These are phyloP conservation scores for Tetrastigma voinierianum DNA, from an alignment of 164 flowering plant genomes.

Conservation along the genomic window DNA sequence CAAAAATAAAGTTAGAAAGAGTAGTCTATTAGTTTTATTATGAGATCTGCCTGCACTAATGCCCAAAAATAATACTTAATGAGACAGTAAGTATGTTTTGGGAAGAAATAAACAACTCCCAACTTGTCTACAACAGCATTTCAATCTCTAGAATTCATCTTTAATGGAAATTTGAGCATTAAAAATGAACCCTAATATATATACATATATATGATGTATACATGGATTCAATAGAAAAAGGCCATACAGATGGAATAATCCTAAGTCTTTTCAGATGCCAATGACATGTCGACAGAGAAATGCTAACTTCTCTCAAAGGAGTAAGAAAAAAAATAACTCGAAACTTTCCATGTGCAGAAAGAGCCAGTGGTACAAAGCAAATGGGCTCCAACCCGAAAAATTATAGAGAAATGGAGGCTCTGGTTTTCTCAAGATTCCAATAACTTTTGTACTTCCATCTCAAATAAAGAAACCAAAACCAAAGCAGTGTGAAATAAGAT, in stretches of 20 bases:
- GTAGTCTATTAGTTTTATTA: background rate
- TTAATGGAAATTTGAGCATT: background rate
- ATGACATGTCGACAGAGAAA: too few species aligned
- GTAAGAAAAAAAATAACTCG: too few species aligned
- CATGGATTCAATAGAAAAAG: too few species aligned
- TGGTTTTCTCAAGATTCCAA: slow-evolving; percentile 19
- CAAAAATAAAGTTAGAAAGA: background rate
- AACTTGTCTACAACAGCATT: too few species aligned
- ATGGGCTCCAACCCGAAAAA: slow-evolving; percentile 15
- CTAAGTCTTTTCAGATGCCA: too few species aligned
- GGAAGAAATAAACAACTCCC: too few species aligned
- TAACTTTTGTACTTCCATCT: slow-evolving; percentile 12
- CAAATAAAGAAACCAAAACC: background rate
- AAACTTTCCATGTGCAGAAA: slow-evolving; percentile 8
- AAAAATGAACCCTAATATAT: background rate
- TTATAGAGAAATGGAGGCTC: slow-evolving; percentile 9
- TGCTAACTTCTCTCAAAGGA: too few species aligned
- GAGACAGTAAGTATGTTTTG: background rate
- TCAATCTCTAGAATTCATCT: too few species aligned
- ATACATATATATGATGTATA: too few species aligned
- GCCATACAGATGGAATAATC: too few species aligned
- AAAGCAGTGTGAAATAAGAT: slow-evolving; percentile 4
- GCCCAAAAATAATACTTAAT: background rate
- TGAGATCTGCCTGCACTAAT: background rate
- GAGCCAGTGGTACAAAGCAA: slow-evolving; percentile 9